A percentile compares a stretch with the other conserved stretches of the same genome.
Conservation (phyloP, 148 eudicot species). For the Amaranthus palmeri region DNA sequence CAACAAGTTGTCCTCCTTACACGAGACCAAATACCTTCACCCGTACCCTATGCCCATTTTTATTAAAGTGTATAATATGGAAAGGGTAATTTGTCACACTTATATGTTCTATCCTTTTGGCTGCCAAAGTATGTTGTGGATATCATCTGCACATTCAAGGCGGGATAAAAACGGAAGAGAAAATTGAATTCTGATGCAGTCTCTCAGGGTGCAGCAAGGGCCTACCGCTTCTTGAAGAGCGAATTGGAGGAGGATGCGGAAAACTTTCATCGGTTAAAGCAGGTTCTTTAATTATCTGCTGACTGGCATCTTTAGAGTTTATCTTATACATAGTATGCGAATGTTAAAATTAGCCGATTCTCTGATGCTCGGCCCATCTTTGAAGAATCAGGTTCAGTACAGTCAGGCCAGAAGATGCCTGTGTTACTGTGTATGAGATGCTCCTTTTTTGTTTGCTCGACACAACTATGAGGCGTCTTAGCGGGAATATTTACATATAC, state of each 20-base stretch:
- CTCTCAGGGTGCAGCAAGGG: slow-evolving; percentile 70
- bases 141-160: slow-evolving; percentile 51
- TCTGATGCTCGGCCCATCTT: slow-evolving; percentile 4
- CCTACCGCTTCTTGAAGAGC: slow-evolving; percentile 60
- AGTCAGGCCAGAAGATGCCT: background rate
- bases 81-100: slow-evolving; percentile 4
- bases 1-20: slow-evolving; percentile 81
- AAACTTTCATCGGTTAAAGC: slow-evolving; percentile 71
- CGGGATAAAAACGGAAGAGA: slow-evolving; percentile 57
- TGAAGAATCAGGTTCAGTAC: slow-evolving; percentile 1
- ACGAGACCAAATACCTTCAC: slow-evolving; percentile 77
- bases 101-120: background rate
- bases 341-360: background rate
- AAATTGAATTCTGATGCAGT: slow-evolving; percentile 52
- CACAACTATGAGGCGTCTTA: background rate
- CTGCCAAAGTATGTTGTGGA: slow-evolving; percentile 70
- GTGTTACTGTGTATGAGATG: too few relatives aligned
- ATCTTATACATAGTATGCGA: slow-evolving; percentile 17
- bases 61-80: background rate
- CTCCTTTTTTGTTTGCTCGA: background rate
- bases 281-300: slow-evolving; percentile 46
- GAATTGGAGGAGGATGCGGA: slow-evolving; percentile 66
- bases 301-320: slow-evolving; percentile 19
- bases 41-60: slow-evolving; percentile 43
- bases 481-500: background rate